Evolutionary conservation across 2,329 filamentous ascomycete species (phyloP), one percentile per base, ranked within the genome.

Genomic region (Nemania sp.): DNA sequence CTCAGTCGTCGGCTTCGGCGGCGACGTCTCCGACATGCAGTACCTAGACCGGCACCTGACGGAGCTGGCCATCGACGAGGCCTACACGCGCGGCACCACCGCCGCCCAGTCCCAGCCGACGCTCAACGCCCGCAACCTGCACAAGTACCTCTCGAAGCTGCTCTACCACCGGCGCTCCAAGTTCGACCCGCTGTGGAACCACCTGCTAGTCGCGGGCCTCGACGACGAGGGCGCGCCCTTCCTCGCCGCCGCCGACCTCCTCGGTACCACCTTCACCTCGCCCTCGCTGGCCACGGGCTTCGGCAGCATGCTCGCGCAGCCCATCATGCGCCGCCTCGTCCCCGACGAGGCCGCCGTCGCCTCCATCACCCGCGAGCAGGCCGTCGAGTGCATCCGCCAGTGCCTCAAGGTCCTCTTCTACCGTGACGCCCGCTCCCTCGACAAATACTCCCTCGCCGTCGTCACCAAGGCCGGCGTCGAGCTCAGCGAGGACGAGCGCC

Each of bases 341-440:
- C 91, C 92, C 21, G 92, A 97, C 70, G 95, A 98, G 77, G 89
- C 86, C 70, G 81, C 90, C 43, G 87, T 90, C 35, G 81, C 86
- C 70, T 81, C 86, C 62, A 81, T 98, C 66, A 87, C 82, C 42
- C 85, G 87, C 74, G 93, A 97, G 71, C 78, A 90, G 74, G 95
- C 95, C 50, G 82, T 97, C 63, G 81, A 89, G 60, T 85, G 92
- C 42, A 79, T 99, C 73, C 90, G 90, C 81, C 90, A 97, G 80
- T 97, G 92, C 78, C 93, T 99, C 91, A 98, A 98, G 85, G 94
- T 98, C 54, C 83, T 99, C 63, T 99, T 91, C 82, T 99, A 99
- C 83, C 87, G 95, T 71, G 95, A 99, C 79, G 95, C 95, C 46
- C 88, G 95, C 77, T 96, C 91, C 80, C 80, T 95, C 79, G 92